Percentiles rank a stretch among this genome's conserved stretches.
phyloP scores from a whole-genome alignment of 2,329 filamentous ascomycete species.

The Trichoderma asperellum region DNA sequence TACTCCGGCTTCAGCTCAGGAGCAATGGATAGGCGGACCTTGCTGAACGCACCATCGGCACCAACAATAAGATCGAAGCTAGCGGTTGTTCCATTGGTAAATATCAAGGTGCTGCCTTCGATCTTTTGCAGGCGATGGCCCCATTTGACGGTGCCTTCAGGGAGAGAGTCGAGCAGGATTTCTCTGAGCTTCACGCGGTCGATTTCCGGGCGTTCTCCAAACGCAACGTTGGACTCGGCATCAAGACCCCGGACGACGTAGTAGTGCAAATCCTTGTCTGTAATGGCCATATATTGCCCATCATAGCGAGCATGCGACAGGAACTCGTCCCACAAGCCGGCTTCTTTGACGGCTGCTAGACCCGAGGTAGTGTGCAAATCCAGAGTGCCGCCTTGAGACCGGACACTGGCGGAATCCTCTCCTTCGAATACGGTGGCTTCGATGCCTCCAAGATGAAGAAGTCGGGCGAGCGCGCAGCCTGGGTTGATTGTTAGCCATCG shows the following conservation, averaged over 20 bases:
- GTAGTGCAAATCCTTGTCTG: constrained; percentile 17
- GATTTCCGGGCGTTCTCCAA: constrained; percentile 25
- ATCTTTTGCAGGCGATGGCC: constrained; percentile 20
- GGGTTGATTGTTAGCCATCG: not conserved
- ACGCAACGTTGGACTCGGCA: not conserved
- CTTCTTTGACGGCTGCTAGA: constrained; percentile 21
- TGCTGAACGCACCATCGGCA: constrained; percentile 34
- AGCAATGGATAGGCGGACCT: constrained; percentile 37
- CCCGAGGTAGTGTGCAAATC: constrained; percentile 25
- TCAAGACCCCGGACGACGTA: constrained; percentile 10
- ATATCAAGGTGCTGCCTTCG: constrained; percentile 12
- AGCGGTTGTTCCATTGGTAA: constrained; percentile 13
- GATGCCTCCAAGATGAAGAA: constrained; percentile 24
- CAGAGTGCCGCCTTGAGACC: constrained; percentile 23
- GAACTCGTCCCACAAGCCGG: constrained; percentile 21
- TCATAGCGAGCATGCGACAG: constrained; percentile 21
- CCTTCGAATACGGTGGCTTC: constrained; percentile 25
- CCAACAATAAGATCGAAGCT: constrained; percentile 31
- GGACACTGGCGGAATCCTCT: constrained; percentile 14
- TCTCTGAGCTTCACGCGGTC: constrained; percentile 24
- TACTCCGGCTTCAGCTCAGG: constrained; percentile 48
- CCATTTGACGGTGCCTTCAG: constrained; percentile 23
- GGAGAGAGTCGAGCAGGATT: constrained; percentile 24
- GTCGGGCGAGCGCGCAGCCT: constrained; percentile 26
- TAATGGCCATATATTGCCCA: constrained; percentile 25